Percentiles rank a stretch among this genome's conserved stretches.
These are phyloP conservation scores for Plantago coronopus DNA, from an alignment of 305 asterid species.

Conservation along the genomic window DNA sequence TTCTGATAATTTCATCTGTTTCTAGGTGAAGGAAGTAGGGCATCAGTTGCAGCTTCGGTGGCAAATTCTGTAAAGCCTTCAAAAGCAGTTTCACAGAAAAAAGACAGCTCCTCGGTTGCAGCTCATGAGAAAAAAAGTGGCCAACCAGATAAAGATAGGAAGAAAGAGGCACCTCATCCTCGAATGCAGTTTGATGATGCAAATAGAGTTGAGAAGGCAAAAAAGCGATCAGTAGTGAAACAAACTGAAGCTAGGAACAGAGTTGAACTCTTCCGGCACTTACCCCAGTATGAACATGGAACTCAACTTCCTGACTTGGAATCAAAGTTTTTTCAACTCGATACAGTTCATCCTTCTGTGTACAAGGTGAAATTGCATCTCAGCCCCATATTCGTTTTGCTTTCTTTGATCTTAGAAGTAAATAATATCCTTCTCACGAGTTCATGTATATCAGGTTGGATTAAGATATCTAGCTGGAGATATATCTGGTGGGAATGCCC, in stretches of 20 bases:
- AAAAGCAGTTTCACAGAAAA: constrained; percentile 53
- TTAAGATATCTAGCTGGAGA: constrained; percentile 77
- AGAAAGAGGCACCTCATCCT: constrained; percentile 85
- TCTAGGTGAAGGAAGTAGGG: constrained; percentile 62
- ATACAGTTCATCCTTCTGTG: constrained; percentile 78
- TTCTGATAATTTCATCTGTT: constrained; percentile 21
- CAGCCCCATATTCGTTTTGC: background rate
- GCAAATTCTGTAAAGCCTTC: constrained; percentile 41
- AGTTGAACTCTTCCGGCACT: constrained; percentile 86
- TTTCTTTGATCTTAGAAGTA: background rate
- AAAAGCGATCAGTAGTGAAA: constrained; percentile 74
- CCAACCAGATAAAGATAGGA: constrained; percentile 69
- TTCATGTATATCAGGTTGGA: constrained; percentile 61
- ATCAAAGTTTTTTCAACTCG: constrained; percentile 68
- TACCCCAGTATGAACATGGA: constrained; percentile 92
- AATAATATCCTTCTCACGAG: constrained; percentile 1
- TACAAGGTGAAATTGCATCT: constrained; percentile 44
- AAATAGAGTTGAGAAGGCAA: constrained; percentile 81
- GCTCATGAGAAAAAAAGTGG: constrained; percentile 60
- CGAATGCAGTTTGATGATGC: constrained; percentile 91
- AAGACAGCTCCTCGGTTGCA: constrained; percentile 55
- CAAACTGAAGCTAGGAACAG: constrained; percentile 76
- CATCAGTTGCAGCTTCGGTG: constrained; percentile 45
- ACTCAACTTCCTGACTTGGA: constrained; percentile 63
- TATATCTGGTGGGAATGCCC: constrained; percentile 87